Conservation (phyloP, 306 rosid species). For the Cyclanthera cordifolia region DNA sequence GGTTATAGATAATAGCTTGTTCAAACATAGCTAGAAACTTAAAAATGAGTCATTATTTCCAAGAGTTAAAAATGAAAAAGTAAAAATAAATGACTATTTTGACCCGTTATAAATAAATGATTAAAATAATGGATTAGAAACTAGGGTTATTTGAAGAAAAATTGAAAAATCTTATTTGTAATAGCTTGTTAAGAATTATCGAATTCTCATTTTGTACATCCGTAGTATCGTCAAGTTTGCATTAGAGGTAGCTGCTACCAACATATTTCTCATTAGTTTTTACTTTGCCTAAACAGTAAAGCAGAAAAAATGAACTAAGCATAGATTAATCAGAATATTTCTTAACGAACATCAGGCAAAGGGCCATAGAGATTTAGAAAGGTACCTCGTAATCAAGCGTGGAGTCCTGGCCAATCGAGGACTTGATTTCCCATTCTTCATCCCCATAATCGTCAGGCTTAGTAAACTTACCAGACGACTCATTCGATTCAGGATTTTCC, state of each 20-base stretch:
- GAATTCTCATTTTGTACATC: background rate
- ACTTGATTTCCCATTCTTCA: constrained; percentile 71
- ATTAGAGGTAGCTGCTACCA: background rate
- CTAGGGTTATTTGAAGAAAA: too few relatives aligned
- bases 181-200: too few relatives aligned
- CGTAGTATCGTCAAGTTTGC: too few relatives aligned
- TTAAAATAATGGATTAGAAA: too few relatives aligned
- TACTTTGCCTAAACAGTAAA: background rate
- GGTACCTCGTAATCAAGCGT: constrained; percentile 82
- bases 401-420: constrained; percentile 65
- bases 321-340: background rate
- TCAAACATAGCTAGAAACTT: too few relatives aligned
- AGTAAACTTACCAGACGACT: constrained; percentile 7
- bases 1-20: too few relatives aligned
- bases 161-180: too few relatives aligned
- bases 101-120: too few relatives aligned
- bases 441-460: constrained; percentile 61
- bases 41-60: too few relatives aligned
- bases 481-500: constrained; percentile 14
- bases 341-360: background rate
- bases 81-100: too few relatives aligned
- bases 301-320: background rate
- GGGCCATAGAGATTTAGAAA: background rate
- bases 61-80: too few relatives aligned
- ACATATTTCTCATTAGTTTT: background rate